Evolutionary conservation across 169 alveolate species (phyloP), one percentile per base, ranked within the genome.

Genomic region (Plasmodium yoelii): DNA sequence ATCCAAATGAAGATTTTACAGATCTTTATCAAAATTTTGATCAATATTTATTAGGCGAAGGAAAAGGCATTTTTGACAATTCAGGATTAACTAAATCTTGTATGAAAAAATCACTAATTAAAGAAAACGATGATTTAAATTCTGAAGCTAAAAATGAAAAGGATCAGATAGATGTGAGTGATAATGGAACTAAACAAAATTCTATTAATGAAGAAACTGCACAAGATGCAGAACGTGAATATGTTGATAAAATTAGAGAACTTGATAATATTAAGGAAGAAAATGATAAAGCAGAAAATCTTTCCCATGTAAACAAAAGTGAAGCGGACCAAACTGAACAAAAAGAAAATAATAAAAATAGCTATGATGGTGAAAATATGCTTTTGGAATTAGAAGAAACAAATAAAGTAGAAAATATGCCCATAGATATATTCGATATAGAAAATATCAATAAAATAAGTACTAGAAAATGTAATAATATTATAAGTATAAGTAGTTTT

Each of bases 401-500:
- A 18, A 82, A 46, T 34, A 68, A 51, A 67, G 24, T 15, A 22
- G 68, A 82, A 61, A 67, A 56, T 46, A n/a, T 34, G 18, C 42
- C 51, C 34, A 56, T 67, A 13, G 90, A 82, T 56, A 51, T 82
- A 82, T 56, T 82, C 51, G 90, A 82, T 49, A 68, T 82, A 13
- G 90, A 82, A 10, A 61, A 46, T 6, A 82, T 82, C 22, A 82
- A 82, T 28, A 82, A 67, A 56, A 82, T 82, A 15, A 82, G 90
- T 61, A 67, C 18, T 28, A 56, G 39, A 67, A 82, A 82, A 59
- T 82, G 90, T 64, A 82, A 65, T 42, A 82, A 82, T 49, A 82
- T 82, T 18, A 82, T 82, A 82, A 82, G 90, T 70, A 82, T 82
- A 65, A 68, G 90, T 28, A 82, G 74, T 53, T 82, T 82, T 49